A percentile compares a stretch with the other conserved stretches of the same genome.
These are phyloP conservation scores for Fusarium sp. DNA, from an alignment of 2,329 filamentous ascomycete species.

Conservation along the genomic window DNA sequence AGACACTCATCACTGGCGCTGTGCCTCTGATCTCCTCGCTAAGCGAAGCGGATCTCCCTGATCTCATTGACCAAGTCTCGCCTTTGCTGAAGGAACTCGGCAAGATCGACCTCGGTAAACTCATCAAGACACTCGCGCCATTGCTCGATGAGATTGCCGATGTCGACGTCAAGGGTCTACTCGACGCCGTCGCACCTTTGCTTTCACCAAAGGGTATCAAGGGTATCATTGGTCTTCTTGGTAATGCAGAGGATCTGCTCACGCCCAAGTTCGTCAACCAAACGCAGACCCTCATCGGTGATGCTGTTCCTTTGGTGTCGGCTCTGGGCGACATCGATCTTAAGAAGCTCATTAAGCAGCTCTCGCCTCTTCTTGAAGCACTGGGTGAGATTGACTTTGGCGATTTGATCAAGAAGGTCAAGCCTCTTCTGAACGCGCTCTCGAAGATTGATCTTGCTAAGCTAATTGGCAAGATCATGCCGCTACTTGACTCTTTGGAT, in stretches of 20 bases:
- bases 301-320: conserved; percentile 52
- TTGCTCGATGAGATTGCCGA: conserved; percentile 47
- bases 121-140: conserved; percentile 47
- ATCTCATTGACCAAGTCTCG: conserved; percentile 42
- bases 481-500: conserved; percentile 48
- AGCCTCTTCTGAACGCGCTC: conserved; percentile 48
- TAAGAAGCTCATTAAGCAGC: conserved; percentile 47
- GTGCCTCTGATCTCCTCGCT: conserved; percentile 41
- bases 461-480: conserved; percentile 46
- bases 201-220: conserved; percentile 49
- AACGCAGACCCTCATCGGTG: conserved; percentile 48
- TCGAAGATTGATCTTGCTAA: conserved; percentile 48
- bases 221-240: conserved; percentile 50
- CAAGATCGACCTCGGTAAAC: conserved; percentile 47
- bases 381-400: conserved; percentile 51
- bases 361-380: conserved; percentile 48
- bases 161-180: conserved; percentile 49
- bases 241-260: conserved; percentile 52
- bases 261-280: conserved; percentile 48
- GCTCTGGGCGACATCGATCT: conserved; percentile 52
- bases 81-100: conserved; percentile 49
- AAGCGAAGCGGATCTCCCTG: conserved; percentile 40
- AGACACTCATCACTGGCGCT: conserved; percentile 46
- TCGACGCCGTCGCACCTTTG: conserved; percentile 50
- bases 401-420: conserved; percentile 46